Conservation (phyloP, 1,284 basidiomycete genomes). For the Mycena sp. region DNA sequence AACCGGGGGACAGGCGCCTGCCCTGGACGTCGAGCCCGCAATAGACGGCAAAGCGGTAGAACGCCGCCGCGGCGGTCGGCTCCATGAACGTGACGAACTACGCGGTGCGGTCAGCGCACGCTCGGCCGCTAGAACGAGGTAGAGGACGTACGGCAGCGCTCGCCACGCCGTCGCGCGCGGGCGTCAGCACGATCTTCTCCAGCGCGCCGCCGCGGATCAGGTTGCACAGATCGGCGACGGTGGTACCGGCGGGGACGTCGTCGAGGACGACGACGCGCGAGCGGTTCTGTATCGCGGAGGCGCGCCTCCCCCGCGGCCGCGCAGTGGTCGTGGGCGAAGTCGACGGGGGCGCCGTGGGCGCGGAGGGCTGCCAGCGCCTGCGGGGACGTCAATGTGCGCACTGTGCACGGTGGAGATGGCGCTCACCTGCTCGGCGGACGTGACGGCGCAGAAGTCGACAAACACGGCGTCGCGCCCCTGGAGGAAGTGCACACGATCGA, state of each 20-base stretch:
- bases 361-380: conserved; percentile 1
- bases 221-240: background rate
- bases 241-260: background rate
- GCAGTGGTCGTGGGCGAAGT: conserved; percentile 14
- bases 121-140: background rate
- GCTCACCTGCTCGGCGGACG: background rate
- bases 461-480: background rate
- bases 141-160: conserved; percentile 1
- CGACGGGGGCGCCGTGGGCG: background rate
- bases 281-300: background rate
- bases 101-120: background rate
- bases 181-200: background rate
- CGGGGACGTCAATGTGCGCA: background rate
- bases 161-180: background rate
- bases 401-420: background rate
- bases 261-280: background rate
- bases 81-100: conserved; percentile 7
- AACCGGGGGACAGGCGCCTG: conserved; percentile 7
- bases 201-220: conserved; percentile 16
- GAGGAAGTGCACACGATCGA: conserved; percentile 7
- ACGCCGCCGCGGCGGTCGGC: background rate
- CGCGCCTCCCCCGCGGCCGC: background rate
- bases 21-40: conserved; percentile 1
- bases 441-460: background rate
- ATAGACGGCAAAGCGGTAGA: conserved; percentile 13